A percentile compares a stretch with the other conserved stretches of the same genome.
These are phyloP conservation scores for Cytidiella melzeri DNA, from an alignment of 768 basidiomycete species.

Conservation along the genomic window DNA sequence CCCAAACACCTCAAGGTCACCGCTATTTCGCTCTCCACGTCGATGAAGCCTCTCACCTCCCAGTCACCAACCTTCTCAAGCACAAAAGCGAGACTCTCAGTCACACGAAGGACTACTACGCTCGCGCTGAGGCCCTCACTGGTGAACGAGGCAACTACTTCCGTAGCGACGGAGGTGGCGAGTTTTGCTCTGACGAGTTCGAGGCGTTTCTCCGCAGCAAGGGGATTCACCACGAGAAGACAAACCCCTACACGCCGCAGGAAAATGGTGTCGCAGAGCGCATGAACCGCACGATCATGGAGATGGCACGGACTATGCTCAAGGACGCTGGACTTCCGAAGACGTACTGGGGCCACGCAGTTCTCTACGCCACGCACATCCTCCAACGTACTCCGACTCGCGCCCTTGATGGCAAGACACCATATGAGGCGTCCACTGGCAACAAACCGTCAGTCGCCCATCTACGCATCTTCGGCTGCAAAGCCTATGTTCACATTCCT, in stretches of 20 bases:
- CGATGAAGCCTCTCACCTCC: slow-evolving; percentile 28
- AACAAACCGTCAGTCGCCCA: slow-evolving; percentile 9
- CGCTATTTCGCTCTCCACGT: slow-evolving; percentile 1
- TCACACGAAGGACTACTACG: slow-evolving; percentile 25
- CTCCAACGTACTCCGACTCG: slow-evolving; percentile 20
- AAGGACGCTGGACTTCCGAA: slow-evolving; percentile 5
- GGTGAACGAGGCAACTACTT: slow-evolving; percentile 14
- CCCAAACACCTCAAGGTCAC: slow-evolving; percentile 1
- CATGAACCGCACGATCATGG: slow-evolving; percentile 26
- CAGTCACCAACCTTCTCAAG: slow-evolving; percentile 16
- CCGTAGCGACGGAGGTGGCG: slow-evolving; percentile 24
- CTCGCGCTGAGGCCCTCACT: slow-evolving; percentile 24
- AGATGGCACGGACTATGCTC: slow-evolving; percentile 25
- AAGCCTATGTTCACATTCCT: slow-evolving; percentile 17
- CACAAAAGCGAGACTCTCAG: slow-evolving; percentile 20
- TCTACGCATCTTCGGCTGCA: slow-evolving; percentile 21
- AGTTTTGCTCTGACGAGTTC: slow-evolving; percentile 18
- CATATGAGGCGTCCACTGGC: slow-evolving; percentile 18
- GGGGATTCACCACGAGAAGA: slow-evolving; percentile 20
- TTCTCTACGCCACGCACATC: slow-evolving; percentile 19
- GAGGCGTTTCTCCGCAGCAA: slow-evolving; percentile 8
- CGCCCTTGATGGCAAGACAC: slow-evolving; percentile 18
- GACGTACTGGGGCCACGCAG: slow-evolving; percentile 10
- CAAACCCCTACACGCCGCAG: slow-evolving; percentile 24
- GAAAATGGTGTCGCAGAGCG: slow-evolving; percentile 41